Conservation (phyloP, 495 filamentous ascomycete genomes). For the Bombardia bombarda region DNA sequence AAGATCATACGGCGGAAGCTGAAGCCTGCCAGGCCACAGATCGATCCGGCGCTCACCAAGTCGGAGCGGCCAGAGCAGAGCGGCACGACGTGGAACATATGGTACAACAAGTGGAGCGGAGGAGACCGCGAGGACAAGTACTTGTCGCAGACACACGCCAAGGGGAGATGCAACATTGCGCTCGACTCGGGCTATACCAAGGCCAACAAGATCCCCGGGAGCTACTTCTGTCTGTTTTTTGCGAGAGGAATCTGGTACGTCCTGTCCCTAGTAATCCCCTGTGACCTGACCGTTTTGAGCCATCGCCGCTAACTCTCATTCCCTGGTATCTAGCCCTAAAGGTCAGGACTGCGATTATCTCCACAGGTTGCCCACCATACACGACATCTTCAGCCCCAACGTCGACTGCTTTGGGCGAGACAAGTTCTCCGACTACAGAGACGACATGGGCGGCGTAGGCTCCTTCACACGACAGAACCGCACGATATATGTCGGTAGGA, state of each 20-base stretch:
- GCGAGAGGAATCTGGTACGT: slow-evolving; percentile 43
- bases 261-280: not conserved
- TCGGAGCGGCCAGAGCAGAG: slow-evolving; percentile 81
- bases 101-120: slow-evolving; percentile 88
- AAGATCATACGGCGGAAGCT: slow-evolving; percentile 61
- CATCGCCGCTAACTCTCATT: no score
- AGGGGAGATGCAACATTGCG: slow-evolving; percentile 71
- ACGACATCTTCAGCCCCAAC: slow-evolving; percentile 82
- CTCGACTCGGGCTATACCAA: slow-evolving; percentile 81
- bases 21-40: slow-evolving; percentile 61
- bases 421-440: slow-evolving; percentile 78
- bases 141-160: slow-evolving; percentile 60
- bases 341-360: slow-evolving; percentile 92
- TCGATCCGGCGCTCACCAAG: slow-evolving; percentile 72
- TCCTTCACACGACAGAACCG: slow-evolving; percentile 85
- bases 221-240: slow-evolving; percentile 91
- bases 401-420: slow-evolving; percentile 91
- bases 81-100: slow-evolving; percentile 74
- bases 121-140: slow-evolving; percentile 92
- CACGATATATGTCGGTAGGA: slow-evolving; percentile 86
- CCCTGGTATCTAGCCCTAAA: slow-evolving; percentile 57
- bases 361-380: slow-evolving; percentile 73
- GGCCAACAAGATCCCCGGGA: slow-evolving; percentile 66
- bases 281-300: no score
- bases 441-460: slow-evolving; percentile 95